These are phyloP conservation scores for Trichophyton verrucosum DNA, from an alignment of 2,329 filamentous ascomycete genomes.

Conservation along the genomic window DNA sequence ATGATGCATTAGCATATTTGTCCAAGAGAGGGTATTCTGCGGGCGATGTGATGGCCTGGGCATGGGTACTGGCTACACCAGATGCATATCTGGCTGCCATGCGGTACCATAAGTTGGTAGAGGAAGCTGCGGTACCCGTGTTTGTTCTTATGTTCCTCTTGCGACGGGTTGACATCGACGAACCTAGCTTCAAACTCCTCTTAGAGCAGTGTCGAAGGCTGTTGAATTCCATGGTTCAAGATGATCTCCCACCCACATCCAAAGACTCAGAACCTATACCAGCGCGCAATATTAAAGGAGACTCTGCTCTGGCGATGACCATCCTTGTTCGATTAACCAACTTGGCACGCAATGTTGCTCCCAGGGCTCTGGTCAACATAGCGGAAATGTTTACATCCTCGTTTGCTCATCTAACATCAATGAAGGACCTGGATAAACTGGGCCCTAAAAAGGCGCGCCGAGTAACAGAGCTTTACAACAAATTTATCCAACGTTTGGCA, in stretches of 20 bases:
- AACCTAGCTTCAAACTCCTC: slow-evolving; percentile 32
- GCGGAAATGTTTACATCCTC: slow-evolving; percentile 28
- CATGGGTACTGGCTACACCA: slow-evolving; percentile 34
- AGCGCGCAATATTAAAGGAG: slow-evolving; percentile 6
- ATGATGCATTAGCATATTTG: slow-evolving; percentile 21
- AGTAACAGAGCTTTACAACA: slow-evolving; percentile 37
- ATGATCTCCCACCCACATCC: neutral
- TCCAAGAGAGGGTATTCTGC: slow-evolving; percentile 23
- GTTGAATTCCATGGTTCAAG: neutral
- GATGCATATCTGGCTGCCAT: slow-evolving; percentile 25
- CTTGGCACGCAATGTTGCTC: slow-evolving; percentile 40
- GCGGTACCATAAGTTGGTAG: slow-evolving; percentile 21
- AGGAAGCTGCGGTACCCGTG: slow-evolving; percentile 24
- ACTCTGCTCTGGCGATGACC: slow-evolving; percentile 21
- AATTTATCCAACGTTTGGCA: slow-evolving; percentile 37
- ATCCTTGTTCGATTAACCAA: slow-evolving; percentile 38
- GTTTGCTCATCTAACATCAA: slow-evolving; percentile 14
- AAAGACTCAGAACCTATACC: neutral
- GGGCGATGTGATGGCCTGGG: slow-evolving; percentile 34
- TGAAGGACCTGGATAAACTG: slow-evolving; percentile 7
- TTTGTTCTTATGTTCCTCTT: slow-evolving; percentile 40
- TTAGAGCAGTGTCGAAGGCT: slow-evolving; percentile 27
- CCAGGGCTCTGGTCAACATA: slow-evolving; percentile 34
- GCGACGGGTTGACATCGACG: slow-evolving; percentile 31
- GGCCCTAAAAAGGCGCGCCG: slow-evolving; percentile 16